A percentile compares a stretch with the other conserved stretches of the same genome.
These are phyloP conservation scores for Phytophthora sp. DNA, from an alignment of 352 stramenopile genomes.

Conservation along the genomic window DNA sequence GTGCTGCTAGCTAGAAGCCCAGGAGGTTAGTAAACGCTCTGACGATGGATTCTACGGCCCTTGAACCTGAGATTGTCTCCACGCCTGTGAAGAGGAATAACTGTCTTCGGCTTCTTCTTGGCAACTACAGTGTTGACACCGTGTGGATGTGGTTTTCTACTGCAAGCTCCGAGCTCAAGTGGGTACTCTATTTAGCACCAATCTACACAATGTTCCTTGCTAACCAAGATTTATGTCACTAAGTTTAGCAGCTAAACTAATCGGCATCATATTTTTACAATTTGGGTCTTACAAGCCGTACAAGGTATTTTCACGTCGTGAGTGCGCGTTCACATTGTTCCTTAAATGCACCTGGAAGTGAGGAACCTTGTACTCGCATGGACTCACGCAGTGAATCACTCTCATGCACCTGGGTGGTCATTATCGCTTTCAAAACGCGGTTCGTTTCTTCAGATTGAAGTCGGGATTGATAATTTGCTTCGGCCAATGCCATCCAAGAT, in stretches of 20 bases:
- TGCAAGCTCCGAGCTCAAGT: no score
- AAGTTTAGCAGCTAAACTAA: no score
- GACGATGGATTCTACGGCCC: slow-evolving; percentile 10
- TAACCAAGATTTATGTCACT: no score
- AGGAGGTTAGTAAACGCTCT: slow-evolving; percentile 22
- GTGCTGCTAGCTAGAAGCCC: slow-evolving; percentile 26
- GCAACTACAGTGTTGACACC: slow-evolving; percentile 15
- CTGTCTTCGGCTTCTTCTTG: slow-evolving; percentile 17
- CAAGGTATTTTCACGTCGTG: no score
- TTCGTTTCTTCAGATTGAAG: slow-evolving; percentile 17
- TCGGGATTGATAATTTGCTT: background rate
- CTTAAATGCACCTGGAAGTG: slow-evolving; percentile 1
- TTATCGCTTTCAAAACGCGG: background rate
- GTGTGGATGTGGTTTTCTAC: slow-evolving; percentile 11
- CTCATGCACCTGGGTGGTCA: slow-evolving; percentile 1
- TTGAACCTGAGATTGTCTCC: slow-evolving; percentile 18
- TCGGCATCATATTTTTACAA: background rate
- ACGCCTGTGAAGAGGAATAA: slow-evolving; percentile 22
- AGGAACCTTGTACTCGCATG: slow-evolving; percentile 1
- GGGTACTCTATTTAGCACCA: no score
- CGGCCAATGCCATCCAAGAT: background rate
- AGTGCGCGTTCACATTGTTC: background rate
- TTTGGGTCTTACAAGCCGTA: no score
- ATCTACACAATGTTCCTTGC: no score
- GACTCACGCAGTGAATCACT: background rate